Base-by-base conservation (phyloP, 257 asterid genomes). In the Capsicum rhomboideum region DNA sequence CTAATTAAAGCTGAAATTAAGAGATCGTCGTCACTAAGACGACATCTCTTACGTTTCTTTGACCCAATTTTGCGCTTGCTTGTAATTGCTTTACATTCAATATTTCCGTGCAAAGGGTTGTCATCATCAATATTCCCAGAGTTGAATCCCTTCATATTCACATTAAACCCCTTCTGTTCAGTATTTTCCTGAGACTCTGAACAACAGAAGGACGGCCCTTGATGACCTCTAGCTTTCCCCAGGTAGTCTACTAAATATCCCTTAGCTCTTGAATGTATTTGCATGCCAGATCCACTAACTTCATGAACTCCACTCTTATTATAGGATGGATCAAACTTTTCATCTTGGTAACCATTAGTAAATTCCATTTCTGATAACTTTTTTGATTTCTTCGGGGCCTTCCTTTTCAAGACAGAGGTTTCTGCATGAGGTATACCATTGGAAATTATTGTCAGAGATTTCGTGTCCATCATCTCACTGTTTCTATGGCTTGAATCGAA, bases 1-100 rank as follows among this genome's bases (percentile, higher is more conserved):
- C 90, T 95, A 78, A 92, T 82, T 72, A 93, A 87, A 80, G 98
- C 97, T 21, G 98, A 95, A 83, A 97, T 91, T 84, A 97, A 91
- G 83, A 93, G 96, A 86, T 95, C 98, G 11, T 89, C 92, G 18
- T 95, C 98, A 58, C 89, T 85, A 78, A 91, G 91, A 82, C 88
- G 77, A 61, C 91, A 88, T 37, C 85, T 74, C 88, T 88, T 92
- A 49, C 86, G 85, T 86, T 90, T 91, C 88, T 89, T 91, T 78
- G 91, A 84, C 85, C 92, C 83, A 74, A 56, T 10, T 71, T 82
- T 85, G 21, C 2, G 82, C 46, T 50, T 77, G 13, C 18, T 77
- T 28, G 82, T 28, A 52, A 28, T 50, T 50, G 40, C 26, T 68
- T 18, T 68, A 68, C 21, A 34, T 37, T 37, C 78, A 34, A 68